Percentiles rank a stretch among this genome's conserved stretches.
phyloP scores from a whole-genome alignment of 805 yeast species.

The Starmerella riodocensis region DNA sequence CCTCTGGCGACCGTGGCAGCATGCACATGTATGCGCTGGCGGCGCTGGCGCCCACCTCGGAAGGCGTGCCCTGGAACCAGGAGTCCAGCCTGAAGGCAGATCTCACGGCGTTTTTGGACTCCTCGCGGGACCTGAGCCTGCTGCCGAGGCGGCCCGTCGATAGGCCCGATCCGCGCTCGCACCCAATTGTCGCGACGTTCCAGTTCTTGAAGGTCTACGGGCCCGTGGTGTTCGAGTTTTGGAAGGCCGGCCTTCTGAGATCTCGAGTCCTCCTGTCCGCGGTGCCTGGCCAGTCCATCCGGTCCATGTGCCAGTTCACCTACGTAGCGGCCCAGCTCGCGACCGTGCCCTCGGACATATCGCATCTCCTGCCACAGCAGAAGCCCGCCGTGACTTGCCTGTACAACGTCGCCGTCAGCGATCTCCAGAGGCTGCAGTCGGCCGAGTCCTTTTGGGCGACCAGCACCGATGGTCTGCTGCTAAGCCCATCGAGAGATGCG shows the following conservation, averaged over 20 bases:
- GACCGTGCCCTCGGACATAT: constrained; percentile 45
- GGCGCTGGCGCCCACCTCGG: constrained; percentile 14
- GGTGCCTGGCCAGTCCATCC: constrained; percentile 6
- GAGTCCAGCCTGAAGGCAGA: constrained; percentile 16
- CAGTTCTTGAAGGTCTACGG: constrained; percentile 41
- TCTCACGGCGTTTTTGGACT: constrained; percentile 15
- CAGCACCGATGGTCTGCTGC: constrained; percentile 53
- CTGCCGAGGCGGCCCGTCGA: constrained; percentile 2
- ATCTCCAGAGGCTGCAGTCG: constrained; percentile 31
- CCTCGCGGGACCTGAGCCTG: background rate
- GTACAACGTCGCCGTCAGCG: constrained; percentile 53
- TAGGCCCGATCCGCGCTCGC: constrained; percentile 18
- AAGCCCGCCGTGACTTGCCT: constrained; percentile 22
- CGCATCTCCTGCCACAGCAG: constrained; percentile 26
- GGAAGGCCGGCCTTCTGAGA: constrained; percentile 50
- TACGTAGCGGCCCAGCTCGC: constrained; percentile 51
- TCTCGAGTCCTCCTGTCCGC: constrained; percentile 37
- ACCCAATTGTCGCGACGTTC: constrained; percentile 31
- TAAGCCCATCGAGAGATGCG: constrained; percentile 24
- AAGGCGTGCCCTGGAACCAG: constrained; percentile 17
- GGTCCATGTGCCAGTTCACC: constrained; percentile 32
- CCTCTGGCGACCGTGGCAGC: constrained; percentile 8
- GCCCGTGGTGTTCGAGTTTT: constrained; percentile 50
- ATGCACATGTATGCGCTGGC: constrained; percentile 19
- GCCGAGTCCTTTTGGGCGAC: constrained; percentile 40